These are phyloP conservation scores for Myxozyma kluyveri DNA, from an alignment of 805 yeast genomes.

Conservation along the genomic window DNA sequence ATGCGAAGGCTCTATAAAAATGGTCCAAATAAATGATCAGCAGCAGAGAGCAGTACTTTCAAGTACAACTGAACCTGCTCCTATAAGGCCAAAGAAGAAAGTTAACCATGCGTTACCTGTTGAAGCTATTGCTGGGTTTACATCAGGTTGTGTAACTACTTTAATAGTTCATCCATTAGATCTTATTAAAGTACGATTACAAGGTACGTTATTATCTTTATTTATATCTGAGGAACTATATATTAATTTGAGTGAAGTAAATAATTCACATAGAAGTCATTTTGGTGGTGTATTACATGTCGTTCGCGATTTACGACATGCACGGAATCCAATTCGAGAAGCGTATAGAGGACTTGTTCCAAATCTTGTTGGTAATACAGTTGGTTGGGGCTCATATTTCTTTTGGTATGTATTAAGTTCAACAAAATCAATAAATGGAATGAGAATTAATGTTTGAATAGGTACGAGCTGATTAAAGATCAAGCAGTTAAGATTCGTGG, in stretches of 20 bases:
- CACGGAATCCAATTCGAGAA: slow-evolving; percentile 33
- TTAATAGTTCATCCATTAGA: slow-evolving; percentile 86
- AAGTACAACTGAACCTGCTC: background rate
- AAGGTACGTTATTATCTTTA: slow-evolving; percentile 38
- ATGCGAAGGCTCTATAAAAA: too few relatives aligned
- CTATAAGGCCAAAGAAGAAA: too few relatives aligned
- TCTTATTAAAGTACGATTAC: slow-evolving; percentile 76
- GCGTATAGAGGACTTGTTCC: slow-evolving; percentile 76
- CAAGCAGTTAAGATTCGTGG: background rate
- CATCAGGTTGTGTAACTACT: slow-evolving; percentile 81
- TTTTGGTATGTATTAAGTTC: slow-evolving; percentile 55
- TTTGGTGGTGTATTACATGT: slow-evolving; percentile 13
- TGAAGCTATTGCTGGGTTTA: slow-evolving; percentile 67
- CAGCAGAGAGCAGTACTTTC: background rate
- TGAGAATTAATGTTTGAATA: background rate
- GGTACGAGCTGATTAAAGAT: slow-evolving; percentile 24
- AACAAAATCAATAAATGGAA: background rate
- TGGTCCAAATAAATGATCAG: background rate
- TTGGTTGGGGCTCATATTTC: slow-evolving; percentile 89
- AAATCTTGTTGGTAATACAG: slow-evolving; percentile 76
- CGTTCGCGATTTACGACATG: slow-evolving; percentile 8
- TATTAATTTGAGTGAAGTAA: slow-evolving; percentile 3
- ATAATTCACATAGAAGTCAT: slow-evolving; percentile 7
- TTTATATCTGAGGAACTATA: slow-evolving; percentile 6
- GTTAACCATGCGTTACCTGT: slow-evolving; percentile 9